A percentile compares a stretch with the other conserved stretches of the same genome.
Evolutionary conservation across 352 stramenopile genomes (phyloP).

Genomic region (Phytopythium sindhum): DNA sequence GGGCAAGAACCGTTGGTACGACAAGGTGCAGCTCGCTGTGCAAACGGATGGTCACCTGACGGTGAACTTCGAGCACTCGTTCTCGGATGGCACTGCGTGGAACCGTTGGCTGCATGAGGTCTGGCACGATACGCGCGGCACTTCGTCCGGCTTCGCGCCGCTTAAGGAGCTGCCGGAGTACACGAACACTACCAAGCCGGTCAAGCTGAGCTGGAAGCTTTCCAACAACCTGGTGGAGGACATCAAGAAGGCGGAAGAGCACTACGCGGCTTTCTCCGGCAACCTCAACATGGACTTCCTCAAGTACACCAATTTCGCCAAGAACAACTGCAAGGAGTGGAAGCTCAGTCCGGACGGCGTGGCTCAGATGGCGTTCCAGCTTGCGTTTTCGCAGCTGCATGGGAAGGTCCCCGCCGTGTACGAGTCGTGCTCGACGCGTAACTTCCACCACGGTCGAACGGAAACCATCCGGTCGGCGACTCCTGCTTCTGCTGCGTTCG

Average conservation of each 20-base stretch:
- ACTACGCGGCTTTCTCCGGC: slow-evolving; percentile 60
- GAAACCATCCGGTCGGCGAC: slow-evolving; percentile 90
- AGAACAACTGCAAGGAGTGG: slow-evolving; percentile 90
- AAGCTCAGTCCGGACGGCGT: slow-evolving; percentile 89
- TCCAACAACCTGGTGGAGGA: slow-evolving; percentile 73
- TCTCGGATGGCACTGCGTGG: slow-evolving; percentile 91
- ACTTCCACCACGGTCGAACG: slow-evolving; percentile 89
- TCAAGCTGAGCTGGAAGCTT: slow-evolving; percentile 68
- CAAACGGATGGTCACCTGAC: slow-evolving; percentile 82
- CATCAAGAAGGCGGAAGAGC: slow-evolving; percentile 62
- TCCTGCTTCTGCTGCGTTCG: slow-evolving; percentile 65
- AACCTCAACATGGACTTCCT: slow-evolving; percentile 81
- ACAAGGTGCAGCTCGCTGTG: slow-evolving; percentile 91
- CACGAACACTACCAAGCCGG: slow-evolving; percentile 32
- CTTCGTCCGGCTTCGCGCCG: slow-evolving; percentile 66
- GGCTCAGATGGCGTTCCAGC: slow-evolving; percentile 90
- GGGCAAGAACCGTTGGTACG: slow-evolving; percentile 87
- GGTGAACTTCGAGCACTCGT: slow-evolving; percentile 95
- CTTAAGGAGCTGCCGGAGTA: slow-evolving; percentile 67
- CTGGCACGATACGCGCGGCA: slow-evolving; percentile 86
- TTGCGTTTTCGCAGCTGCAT: slow-evolving; percentile 84
- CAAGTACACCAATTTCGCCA: slow-evolving; percentile 86
- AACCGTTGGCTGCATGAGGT: slow-evolving; percentile 92
- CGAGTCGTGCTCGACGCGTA: slow-evolving; percentile 91
- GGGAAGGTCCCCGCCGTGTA: slow-evolving; percentile 82